A percentile compares a stretch with the other conserved stretches of the same genome.
These are phyloP conservation scores for Sphagnum tenellum DNA, from an alignment of 225 moss, liverwort and hornwort species.

Conservation along the genomic window DNA sequence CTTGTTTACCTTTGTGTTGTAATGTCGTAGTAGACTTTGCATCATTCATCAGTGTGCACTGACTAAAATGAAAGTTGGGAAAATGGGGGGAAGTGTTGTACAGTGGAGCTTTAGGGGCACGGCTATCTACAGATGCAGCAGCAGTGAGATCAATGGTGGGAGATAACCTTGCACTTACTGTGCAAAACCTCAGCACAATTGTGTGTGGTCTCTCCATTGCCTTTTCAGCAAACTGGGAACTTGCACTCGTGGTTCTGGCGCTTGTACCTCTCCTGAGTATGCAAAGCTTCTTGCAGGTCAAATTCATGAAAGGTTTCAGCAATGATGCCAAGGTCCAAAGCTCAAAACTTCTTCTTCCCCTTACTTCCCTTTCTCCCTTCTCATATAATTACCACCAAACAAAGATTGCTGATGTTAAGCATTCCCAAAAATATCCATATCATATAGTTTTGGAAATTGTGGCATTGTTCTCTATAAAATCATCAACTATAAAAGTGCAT, in stretches of 20 bases:
- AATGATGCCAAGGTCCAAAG: slow-evolving; percentile 63
- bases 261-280: slow-evolving; percentile 65
- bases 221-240: slow-evolving; percentile 69
- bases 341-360: background rate
- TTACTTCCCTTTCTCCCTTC: background rate
- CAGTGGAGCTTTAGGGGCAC: slow-evolving; percentile 86
- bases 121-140: slow-evolving; percentile 77
- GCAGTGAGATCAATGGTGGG: slow-evolving; percentile 71
- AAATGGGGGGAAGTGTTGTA: background rate
- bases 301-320: slow-evolving; percentile 65
- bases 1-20: background rate
- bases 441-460: background rate
- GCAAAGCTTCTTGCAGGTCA: slow-evolving; percentile 62
- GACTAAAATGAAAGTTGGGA: no score
- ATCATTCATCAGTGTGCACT: no score
- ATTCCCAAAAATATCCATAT: background rate
- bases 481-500: no score
- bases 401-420: background rate
- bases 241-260: slow-evolving; percentile 61
- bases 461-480: no score
- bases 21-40: no score
- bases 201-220: slow-evolving; percentile 51
- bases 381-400: no score
- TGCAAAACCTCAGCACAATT: slow-evolving; percentile 64
- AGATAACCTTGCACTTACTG: slow-evolving; percentile 54